Base-by-base conservation (phyloP, 2,329 filamentous ascomycete genomes). In the Diaporthe sp. region DNA sequence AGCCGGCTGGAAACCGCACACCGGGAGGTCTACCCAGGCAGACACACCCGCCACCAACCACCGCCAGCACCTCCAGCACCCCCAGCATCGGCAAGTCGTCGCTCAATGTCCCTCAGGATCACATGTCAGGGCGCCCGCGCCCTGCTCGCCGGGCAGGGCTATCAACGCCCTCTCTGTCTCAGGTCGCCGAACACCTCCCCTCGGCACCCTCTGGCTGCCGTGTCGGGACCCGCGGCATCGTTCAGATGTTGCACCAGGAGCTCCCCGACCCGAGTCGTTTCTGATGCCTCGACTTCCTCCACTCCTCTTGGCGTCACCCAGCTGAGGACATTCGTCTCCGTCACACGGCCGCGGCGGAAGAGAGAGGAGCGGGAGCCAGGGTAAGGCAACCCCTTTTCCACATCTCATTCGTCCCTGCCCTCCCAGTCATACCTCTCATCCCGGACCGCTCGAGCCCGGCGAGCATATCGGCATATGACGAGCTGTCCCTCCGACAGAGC, bases 91-190 rank as follows among this genome's bases (percentile, higher is more conserved):
- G 25, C 49, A 34, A 12, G 3, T 15, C 55, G 10, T 25, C 15
- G 57, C 15, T 25, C 31, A 51, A 76, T 76, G 75, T 67, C 75
- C 57, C 59, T 74, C 15, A 42, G 58, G 19, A 53, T 74, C 75
- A 76, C 75, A 74, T 72, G 75, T 39, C 61, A 72, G 62, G 49
- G 49, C 61, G 61, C 69, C 31, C 59, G 61, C 55, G 62, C 73
- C n/a, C 39, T 53, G 39, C 31, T 67, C 46, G 49, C 49, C 25
- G 65, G 72, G 51, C 62, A 55, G 12, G 49, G 55, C 57, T 34
- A 59, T n/a, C 73, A 59, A 28, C 44, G 49, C 39, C 69, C 69
- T 55, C 65, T 39, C 17, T 37, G 61, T 57, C 53, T 73, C 69
- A 67, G 39, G 13, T 44, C 59, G 46, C 59, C 57, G n/a, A 28